Evolutionary conservation across 805 yeast genomes (phyloP), one percentile per base, ranked within the genome.

Genomic region (Maudiozyma pseudohumilis): DNA sequence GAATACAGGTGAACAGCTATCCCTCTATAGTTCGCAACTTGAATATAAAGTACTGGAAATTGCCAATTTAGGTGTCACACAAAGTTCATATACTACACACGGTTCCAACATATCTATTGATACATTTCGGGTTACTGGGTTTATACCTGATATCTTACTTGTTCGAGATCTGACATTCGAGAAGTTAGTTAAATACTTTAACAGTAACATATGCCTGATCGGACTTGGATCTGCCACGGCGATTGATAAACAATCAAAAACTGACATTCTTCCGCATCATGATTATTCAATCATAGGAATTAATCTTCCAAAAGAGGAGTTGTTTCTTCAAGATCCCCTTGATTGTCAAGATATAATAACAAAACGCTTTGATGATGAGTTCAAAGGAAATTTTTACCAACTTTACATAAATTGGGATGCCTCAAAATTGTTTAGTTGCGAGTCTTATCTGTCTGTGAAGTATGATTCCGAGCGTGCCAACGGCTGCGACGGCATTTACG

Each of bases 41-140:
- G 18, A 18, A 3, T 49, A 55, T 39, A 50, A 46, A 35, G 29
- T 84, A n/a, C 45, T 83, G 1, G 95, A 87, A 55, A 77, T 81
- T 48, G 92, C 94, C 0, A 81, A 74, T 49, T 60, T 86, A 41
- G 73, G 74, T 47, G 53, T 80, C 0, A 56, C 68, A 58, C 74
- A 75, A 1, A 60, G 63, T 2, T 80, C 85, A 3, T 80, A 80
- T 47, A 63, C 63, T n/a, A 72, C 76, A 33, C 49, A 54, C 1
- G 96, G 96, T 0, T 84, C 95, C 0, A 84, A 86, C 52, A 74
- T 83, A 50, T 80, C 81, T 2, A 62, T 69, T 11, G 95, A 83
- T 49, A 70, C 82, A 0, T 83, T 62, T 47, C 57, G 75, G 29
- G 46, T 87, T 2, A 65, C 77, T 2, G 86, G 88, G 1, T 86